These are phyloP conservation scores for Phaeosphaeria sp. DNA, from an alignment of 2,329 filamentous ascomycete genomes.

Conservation along the genomic window DNA sequence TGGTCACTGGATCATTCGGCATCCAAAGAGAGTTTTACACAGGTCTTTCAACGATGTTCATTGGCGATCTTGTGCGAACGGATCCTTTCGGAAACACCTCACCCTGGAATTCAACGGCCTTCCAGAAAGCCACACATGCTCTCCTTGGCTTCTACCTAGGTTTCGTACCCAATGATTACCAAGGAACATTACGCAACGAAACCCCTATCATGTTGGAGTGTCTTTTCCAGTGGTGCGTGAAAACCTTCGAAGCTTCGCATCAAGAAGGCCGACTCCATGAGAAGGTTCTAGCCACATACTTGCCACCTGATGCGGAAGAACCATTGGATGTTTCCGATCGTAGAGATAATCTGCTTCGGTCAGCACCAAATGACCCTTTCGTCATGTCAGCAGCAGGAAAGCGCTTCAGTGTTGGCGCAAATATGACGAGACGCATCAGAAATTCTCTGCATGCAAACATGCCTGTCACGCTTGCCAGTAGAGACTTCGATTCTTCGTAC, in stretches of 20 bases:
- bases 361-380: constrained; percentile 1
- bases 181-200: constrained; percentile 9
- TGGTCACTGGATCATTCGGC: constrained; percentile 9
- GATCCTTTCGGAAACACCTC: not conserved
- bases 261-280: constrained; percentile 11
- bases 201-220: constrained; percentile 23
- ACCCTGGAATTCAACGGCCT: constrained; percentile 18
- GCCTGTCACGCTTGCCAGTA: not conserved
- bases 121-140: constrained; percentile 6
- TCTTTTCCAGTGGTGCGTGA: constrained; percentile 21
- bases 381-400: not conserved
- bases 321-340: not conserved
- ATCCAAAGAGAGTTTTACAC: not conserved
- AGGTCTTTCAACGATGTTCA: constrained; percentile 5
- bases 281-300: not conserved
- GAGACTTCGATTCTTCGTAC: not conserved
- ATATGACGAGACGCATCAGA: not conserved
- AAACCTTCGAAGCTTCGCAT: constrained; percentile 9
- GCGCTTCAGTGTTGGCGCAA: not conserved
- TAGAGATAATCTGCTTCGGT: not conserved
- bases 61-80: not conserved
- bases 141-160: constrained; percentile 23
- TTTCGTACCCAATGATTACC: constrained; percentile 15
- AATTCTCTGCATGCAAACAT: not conserved
- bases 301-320: not conserved